Evolutionary conservation across 208 protist genomes (phyloP), one percentile per base, ranked within the genome.

Genomic region (Phytomonas serpens): DNA sequence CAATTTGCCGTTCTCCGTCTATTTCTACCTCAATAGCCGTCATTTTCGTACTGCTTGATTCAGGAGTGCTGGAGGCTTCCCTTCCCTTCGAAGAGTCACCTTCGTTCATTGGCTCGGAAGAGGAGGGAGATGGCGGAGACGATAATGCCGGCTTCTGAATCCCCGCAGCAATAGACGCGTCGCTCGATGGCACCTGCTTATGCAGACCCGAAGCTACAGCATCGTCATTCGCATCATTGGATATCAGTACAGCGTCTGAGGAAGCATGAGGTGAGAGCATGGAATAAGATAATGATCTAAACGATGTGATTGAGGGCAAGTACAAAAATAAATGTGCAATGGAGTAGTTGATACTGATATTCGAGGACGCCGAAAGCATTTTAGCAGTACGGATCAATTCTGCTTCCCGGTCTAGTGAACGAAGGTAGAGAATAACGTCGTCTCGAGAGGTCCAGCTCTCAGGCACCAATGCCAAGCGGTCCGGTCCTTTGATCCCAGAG

Each of bases 391-490:
- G 64, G 19, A 86, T 68, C 73, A 96, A 64, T 71, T 87, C 72
- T 27, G 77, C 73, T 70, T 91, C 87, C 1, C 85, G 73, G 31
- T 96, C 86, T 3, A 96, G 76, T 3, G 75, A 85, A 10, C 77
- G 76, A 13, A 96, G 36, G 57, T 88, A 91, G 51, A 69, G 68
- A 33, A 88, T 69, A 23, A 93, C 82, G 38, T 93, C 87, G 31
- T 88, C 64, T 2, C 76, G 72, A 27, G 51, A 67, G 31, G 64
- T 65, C 38, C 87, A 67, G 7, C 72, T 74, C 11, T 73, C 68
- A 7, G 88, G 91, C 13, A 96, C 78, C 14, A 96, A 82, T 2
- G 82, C 74, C 7, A 94, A 72, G 13, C 78, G 76, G 33, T 86
- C 72, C 16, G 85, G 61, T 0, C 88, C 91, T 0, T 64, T 64